Conservation (phyloP, 371 early-diverging fungal genomes). For the Mortierella sp. region DNA sequence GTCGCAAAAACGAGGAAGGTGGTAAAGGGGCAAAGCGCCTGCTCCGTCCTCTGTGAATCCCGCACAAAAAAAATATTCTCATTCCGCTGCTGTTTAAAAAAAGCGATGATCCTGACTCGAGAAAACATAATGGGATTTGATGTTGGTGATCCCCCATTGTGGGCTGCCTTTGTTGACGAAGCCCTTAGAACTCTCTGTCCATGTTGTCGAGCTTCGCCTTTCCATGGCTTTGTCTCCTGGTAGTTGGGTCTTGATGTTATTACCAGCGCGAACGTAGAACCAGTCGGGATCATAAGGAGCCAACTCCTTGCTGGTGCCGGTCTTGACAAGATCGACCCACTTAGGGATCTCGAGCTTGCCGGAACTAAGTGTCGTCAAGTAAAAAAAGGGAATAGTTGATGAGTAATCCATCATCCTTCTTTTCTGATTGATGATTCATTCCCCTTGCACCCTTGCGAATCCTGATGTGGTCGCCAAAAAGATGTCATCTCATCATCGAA, state of each 20-base stretch:
- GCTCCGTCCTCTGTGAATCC: background rate
- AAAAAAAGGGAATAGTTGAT: conserved; percentile 5
- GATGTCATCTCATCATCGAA: conserved; percentile 16
- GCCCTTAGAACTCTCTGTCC: background rate
- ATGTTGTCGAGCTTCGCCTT: conserved; percentile 63
- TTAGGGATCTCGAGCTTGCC: conserved; percentile 98
- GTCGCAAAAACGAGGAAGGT: background rate
- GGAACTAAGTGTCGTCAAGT: conserved; percentile 76
- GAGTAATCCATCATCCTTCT: conserved; percentile 40
- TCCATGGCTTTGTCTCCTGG: background rate
- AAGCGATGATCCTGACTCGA: conserved; percentile 2
- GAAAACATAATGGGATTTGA: conserved; percentile 2
- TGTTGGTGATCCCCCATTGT: conserved; percentile 7
- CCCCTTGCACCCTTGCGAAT: background rate
- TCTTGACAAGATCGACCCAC: conserved; percentile 99
- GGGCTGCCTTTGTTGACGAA: background rate
- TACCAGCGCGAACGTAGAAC: conserved; percentile 98
- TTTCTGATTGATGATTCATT: conserved; percentile 6
- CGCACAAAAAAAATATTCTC: background rate
- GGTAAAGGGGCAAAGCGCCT: background rate
- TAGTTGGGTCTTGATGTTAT: conserved; percentile 31
- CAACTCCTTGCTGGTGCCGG: conserved; percentile 95
- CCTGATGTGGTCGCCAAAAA: conserved; percentile 1
- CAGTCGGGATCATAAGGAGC: conserved; percentile 99
- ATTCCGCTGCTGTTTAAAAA: conserved; percentile 6